Evolutionary conservation across 257 asterid species (phyloP), one percentile per base, ranked within the genome.

Genomic region (Euphrasia confusa): DNA sequence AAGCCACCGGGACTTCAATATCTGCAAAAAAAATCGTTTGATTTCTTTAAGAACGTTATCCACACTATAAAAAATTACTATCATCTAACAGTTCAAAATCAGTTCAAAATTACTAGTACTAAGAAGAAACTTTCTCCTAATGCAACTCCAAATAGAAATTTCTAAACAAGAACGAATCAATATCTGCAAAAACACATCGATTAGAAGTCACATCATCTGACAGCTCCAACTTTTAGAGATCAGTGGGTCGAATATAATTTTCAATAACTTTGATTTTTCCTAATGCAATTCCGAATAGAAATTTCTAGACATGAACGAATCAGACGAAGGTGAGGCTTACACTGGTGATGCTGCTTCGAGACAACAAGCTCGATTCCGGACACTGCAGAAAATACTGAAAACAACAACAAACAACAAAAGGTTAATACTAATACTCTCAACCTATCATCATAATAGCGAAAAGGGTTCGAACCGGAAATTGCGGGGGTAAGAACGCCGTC

Each of bases 401-500:
- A 10, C 11, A 26, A 54, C 5, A 24, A 54, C 15, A 54, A 53
- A 21, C 4, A 57, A 28, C 30, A 57, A 14, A 60, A 14, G 13
- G 59, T 11, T 0, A 35, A 50, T 40, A 11, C 54, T 47, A 50
- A 18, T 0, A 50, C 18, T 50, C 0, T 7, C 12, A 50, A 15
- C 56, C 2, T 6, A 17, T 4, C 1, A n/a, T 0, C 4, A 14
- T 8, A 5, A 50, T 4, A 53, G 7, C 2, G n/a, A 30, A 68
- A 48, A 30, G 66, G 27, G 8, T n/a, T 3, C 24, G 6, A 44
- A 88, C 98, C 98, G 14, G 98, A 92, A 78, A 92, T 87, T 5
- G 98, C 98, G 1, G 98, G 98, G 0, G 95, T 91, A 58, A 91
- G 90, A 69, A 91, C 95, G 27, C 98, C 98, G 66, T 91, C 98